These are phyloP conservation scores for Nakazawaea holstii DNA, from an alignment of 805 yeast genomes.

Conservation along the genomic window DNA sequence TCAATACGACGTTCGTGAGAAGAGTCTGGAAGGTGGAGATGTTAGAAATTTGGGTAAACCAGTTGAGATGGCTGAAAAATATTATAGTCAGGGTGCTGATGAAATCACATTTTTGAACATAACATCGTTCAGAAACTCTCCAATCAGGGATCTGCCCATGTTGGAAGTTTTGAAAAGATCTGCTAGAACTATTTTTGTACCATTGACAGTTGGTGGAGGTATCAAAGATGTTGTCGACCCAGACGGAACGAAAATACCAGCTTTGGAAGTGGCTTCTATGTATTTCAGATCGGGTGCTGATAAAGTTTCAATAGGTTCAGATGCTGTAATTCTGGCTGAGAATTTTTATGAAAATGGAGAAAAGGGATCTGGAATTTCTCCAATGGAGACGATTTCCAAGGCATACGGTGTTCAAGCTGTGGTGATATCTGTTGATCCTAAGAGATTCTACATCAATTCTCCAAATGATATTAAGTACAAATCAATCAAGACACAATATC, in stretches of 20 bases:
- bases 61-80: constrained; percentile 85
- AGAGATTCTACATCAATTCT: constrained; percentile 65
- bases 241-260: constrained; percentile 72
- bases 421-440: constrained; percentile 97
- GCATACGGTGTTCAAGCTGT: constrained; percentile 97
- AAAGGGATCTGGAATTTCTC: constrained; percentile 65
- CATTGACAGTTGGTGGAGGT: constrained; percentile 98
- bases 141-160: constrained; percentile 93
- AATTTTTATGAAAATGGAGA: constrained; percentile 57
- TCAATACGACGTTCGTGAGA: constrained; percentile 94
- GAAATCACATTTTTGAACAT: constrained; percentile 93
- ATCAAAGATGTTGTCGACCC: constrained; percentile 88
- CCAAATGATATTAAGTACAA: constrained; percentile 60
- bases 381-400: constrained; percentile 88
- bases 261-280: constrained; percentile 83
- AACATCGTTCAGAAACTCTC: constrained; percentile 93
- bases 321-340: constrained; percentile 92
- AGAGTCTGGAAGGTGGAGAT: constrained; percentile 35
- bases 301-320: constrained; percentile 96
- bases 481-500: constrained; percentile 53
- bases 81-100: constrained; percentile 93
- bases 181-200: constrained; percentile 90
- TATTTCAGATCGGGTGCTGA: constrained; percentile 98
- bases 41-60: constrained; percentile 97
- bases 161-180: constrained; percentile 77